Percentiles rank a stretch among this genome's conserved stretches.
phyloP scores from a whole-genome alignment of 139 green algal species.

The Micractinium conductrix region DNA sequence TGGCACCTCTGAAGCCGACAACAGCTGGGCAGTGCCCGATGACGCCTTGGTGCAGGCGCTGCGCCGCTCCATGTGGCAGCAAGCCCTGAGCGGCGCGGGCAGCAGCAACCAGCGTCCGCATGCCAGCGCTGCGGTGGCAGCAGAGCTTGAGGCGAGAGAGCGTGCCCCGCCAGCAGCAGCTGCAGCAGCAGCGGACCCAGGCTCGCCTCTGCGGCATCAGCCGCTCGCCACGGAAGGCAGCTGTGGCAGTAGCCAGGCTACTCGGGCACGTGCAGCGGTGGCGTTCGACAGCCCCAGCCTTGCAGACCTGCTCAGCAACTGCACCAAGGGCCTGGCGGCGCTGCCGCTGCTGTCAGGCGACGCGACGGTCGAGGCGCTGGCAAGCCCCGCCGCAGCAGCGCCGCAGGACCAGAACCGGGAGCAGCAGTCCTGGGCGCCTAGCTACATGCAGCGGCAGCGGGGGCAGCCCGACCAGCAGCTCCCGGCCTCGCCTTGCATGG shows the following conservation, averaged over 20 bases:
- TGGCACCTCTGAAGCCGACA: neutral
- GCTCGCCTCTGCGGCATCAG: neutral
- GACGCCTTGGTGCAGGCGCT: neutral
- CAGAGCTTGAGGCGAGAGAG: neutral
- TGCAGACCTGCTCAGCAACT: neutral
- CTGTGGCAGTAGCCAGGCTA: neutral
- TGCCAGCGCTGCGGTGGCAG: neutral
- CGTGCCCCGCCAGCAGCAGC: neutral
- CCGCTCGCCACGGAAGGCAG: neutral
- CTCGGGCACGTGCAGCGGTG: neutral
- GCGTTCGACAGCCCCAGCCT: neutral
- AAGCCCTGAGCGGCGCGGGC: neutral
- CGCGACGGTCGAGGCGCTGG: neutral
- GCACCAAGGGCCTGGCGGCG: neutral
- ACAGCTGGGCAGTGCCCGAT: neutral
- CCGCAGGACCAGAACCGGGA: neutral
- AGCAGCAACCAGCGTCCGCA: neutral
- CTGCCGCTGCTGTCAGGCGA: neutral
- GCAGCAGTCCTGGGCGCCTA: neutral
- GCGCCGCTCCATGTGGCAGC: neutral
- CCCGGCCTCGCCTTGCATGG: slow-evolving; percentile 23
- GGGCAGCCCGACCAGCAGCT: neutral
- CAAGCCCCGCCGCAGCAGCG: neutral
- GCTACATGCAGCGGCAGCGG: neutral
- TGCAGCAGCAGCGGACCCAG: neutral